Evolutionary conservation across 2,329 filamentous ascomycete species (phyloP), one percentile per base, ranked within the genome.

Genomic region (Thielaviopsis euricoi): DNA sequence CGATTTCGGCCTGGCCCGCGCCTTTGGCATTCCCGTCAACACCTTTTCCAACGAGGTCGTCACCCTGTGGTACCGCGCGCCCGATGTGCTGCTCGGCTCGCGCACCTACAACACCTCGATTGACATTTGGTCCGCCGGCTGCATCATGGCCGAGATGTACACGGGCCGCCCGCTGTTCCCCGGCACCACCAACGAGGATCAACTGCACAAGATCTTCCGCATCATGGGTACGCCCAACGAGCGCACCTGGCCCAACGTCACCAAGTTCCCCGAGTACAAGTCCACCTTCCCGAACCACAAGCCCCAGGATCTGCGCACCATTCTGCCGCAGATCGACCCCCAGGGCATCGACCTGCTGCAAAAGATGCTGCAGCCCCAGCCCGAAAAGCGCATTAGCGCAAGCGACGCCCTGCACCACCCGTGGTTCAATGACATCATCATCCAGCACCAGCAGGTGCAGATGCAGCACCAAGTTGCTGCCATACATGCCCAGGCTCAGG

Each of bases 91-190:
- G 55, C 80, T 98, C 52, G 93, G 93, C 56, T 93, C 87, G 66
- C 78, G 93, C 63, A 97, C 93, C 22, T 98, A 98, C 75, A 98
- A 95, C 73, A 98, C 93, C n/a, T 95, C 89, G 72, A 97, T 98
- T 70, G 93, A 98, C 67, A 97, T 98, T 68, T 98, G 93, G 93
- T 95, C 89, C 6, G 93, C 93, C 6, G 93, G 93, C 58, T 98
- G 93, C 71, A 98, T 98, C 76, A 97, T 98, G 93, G 93, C 93
- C 10, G 93, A 98, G 73, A 96, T 98, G 89, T 97, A 94, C 71
- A 96, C 91, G 0, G 93, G 93, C 3, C 81, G 93, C 19, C 93
- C 93, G 0, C 79, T 98, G 6, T 98, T 98, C 74, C 93, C 93
- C 0, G 93, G 93, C 60, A 98, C 93, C 1, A 96, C 93, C 43